phyloP scores from a whole-genome alignment of 2,329 filamentous ascomycete genomes.

The Dactylellina sp. region DNA sequence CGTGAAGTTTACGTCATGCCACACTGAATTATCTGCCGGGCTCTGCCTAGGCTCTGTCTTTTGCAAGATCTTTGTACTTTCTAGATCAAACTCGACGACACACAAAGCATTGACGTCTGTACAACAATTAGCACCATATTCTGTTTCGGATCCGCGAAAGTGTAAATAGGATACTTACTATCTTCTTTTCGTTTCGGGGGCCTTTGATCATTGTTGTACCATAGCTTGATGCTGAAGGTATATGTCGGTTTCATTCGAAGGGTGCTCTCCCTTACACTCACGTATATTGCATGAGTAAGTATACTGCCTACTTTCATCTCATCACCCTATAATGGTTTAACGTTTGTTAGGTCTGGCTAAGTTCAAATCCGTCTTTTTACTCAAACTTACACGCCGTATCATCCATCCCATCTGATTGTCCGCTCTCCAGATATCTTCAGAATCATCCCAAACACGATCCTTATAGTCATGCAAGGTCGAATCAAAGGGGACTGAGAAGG shows the following conservation, averaged over 20 bases:
- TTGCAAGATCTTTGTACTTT: slow-evolving; percentile 10
- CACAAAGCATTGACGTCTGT: not conserved
- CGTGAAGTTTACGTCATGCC: slow-evolving; percentile 1
- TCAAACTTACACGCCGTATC: slow-evolving; percentile 2
- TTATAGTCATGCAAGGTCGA: slow-evolving; percentile 13
- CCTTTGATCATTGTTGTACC: slow-evolving; percentile 5
- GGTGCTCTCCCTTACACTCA: not conserved
- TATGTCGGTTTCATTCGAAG: slow-evolving; percentile 1
- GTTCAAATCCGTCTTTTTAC: not conserved
- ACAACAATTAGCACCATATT: no score
- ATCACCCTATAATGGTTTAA: slow-evolving; percentile 16
- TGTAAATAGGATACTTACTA: no score
- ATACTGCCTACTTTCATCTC: slow-evolving; percentile 17
- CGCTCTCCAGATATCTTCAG: slow-evolving; percentile 22
- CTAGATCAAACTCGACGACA: slow-evolving; percentile 11
- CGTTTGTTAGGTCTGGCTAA: not conserved
- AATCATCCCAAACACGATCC: slow-evolving; percentile 7
- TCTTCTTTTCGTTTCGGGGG: slow-evolving; percentile 10
- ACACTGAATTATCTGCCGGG: not conserved
- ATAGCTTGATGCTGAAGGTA: slow-evolving; percentile 10
- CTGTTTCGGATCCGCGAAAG: no score
- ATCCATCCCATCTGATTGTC: slow-evolving; percentile 26
- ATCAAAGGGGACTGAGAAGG: slow-evolving; percentile 1
- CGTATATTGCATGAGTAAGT: not conserved
- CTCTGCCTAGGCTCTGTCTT: not conserved